Conservation (phyloP, 2,329 filamentous ascomycete species). For the Ophiostoma ulmi region DNA sequence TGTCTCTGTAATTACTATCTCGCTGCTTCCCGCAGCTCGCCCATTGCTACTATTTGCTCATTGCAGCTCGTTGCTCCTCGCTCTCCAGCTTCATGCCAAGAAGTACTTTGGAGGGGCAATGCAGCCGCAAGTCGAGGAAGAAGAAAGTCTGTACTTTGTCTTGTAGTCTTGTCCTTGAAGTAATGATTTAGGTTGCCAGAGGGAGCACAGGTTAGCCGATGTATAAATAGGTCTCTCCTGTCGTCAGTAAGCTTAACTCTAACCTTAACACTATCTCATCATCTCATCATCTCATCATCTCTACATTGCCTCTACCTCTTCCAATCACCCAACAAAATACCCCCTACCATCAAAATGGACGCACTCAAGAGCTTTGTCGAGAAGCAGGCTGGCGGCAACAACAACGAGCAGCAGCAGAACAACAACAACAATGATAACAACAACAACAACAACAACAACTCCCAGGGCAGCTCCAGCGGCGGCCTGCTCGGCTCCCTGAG, state of each 20-base stretch:
- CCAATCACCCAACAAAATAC: not conserved
- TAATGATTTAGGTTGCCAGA: no score
- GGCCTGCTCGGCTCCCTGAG: constrained; percentile 51
- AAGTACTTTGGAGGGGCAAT: constrained; percentile 12
- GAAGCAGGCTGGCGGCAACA: constrained; percentile 33
- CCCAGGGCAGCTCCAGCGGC: constrained; percentile 19
- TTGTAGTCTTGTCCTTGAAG: no score
- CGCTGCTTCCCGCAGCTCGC: not conserved
- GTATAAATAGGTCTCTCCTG: not conserved
- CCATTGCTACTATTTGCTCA: not conserved
- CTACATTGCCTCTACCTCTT: not conserved
- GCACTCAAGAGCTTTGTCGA: constrained; percentile 47
- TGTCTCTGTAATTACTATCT: not conserved
- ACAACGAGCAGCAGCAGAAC: constrained; percentile 12
- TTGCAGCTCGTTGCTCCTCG: not conserved
- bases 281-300: not conserved
- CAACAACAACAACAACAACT: constrained; percentile 31
- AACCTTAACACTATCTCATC: not conserved
- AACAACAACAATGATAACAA: constrained; percentile 30
- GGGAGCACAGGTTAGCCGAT: no score
- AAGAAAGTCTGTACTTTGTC: not conserved
- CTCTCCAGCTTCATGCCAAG: constrained; percentile 6
- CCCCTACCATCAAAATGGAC: constrained; percentile 43
- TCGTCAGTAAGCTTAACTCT: not conserved
- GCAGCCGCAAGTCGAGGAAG: not conserved